Conservation (phyloP, 208 protist genomes). For the Crithidia fasciculata region DNA sequence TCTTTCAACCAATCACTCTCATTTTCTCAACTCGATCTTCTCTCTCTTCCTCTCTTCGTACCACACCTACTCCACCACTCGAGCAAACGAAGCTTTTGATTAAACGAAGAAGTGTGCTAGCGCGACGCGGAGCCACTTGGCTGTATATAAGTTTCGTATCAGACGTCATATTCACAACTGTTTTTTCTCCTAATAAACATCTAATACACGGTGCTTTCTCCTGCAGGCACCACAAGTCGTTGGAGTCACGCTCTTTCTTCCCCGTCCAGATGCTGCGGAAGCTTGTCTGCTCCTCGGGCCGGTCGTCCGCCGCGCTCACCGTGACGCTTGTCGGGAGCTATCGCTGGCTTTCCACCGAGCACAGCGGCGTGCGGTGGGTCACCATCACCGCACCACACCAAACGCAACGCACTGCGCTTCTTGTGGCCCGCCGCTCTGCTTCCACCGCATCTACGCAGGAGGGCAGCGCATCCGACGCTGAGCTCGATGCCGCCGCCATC, state of each 20-base stretch:
- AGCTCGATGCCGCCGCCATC: conserved; percentile 34
- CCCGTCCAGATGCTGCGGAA: neutral
- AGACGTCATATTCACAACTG: neutral
- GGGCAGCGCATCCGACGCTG: neutral
- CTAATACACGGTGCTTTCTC: too few species aligned
- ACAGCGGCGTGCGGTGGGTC: neutral
- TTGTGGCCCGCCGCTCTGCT: neutral
- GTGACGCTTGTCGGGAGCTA: neutral
- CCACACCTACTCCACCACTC: too few species aligned
- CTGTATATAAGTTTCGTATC: too few species aligned
- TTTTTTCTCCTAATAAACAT: neutral
- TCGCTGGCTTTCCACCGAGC: neutral
- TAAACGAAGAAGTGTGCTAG: too few species aligned
- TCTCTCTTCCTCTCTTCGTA: too few species aligned
- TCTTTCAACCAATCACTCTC: too few species aligned
- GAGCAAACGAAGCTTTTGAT: too few species aligned
- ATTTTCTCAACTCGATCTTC: too few species aligned
- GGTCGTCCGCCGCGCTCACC: neutral
- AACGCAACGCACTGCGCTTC: neutral
- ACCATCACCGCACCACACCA: neutral
- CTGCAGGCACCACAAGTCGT: too few species aligned
- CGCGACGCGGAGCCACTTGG: too few species aligned
- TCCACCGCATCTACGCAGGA: neutral
- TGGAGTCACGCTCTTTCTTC: too few species aligned
- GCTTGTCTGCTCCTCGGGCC: neutral